Evolutionary conservation across 371 early-diverging fungal genomes (phyloP), one percentile per base, ranked within the genome.

Genomic region (Catenaria anguillulae): DNA sequence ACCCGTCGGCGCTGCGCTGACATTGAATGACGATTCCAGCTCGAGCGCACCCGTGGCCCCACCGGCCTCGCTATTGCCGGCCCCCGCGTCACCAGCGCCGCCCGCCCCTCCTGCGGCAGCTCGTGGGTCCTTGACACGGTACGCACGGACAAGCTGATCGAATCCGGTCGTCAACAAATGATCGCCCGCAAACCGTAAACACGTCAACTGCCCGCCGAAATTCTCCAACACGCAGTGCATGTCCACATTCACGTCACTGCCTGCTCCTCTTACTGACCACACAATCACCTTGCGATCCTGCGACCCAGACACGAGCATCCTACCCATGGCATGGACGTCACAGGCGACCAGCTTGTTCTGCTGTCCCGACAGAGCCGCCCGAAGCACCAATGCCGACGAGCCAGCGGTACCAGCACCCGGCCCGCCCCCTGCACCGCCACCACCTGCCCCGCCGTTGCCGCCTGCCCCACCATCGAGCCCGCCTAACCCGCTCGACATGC

Each of bases 1-100:
- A 0, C 77, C 76, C 0, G 75, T 75, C 1, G 79, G 73, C 29
- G 29, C 50, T 21, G 79, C 82, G 65, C 79, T 79, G 0, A 82
- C 73, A 5, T 0, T 0, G 23, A 45, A n/a, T n/a, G n/a, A n/a
- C n/a, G n/a, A n/a, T n/a, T n/a, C n/a, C n/a, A n/a, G n/a, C n/a
- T n/a, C n/a, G n/a, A n/a, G n/a, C n/a, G n/a, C n/a, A n/a, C n/a
- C n/a, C n/a, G n/a, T n/a, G n/a, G n/a, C n/a, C n/a, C n/a, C n/a
- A n/a, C n/a, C n/a, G n/a, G n/a, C n/a, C n/a, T n/a, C 21, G 46
- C 5, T 23, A 23, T 23, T 6, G 23, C 5, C 46, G 46, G 46
- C 46, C 17, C n/a, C 21, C 46, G 46, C 6, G 46, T 45, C 21
- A n/a, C 46, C 19, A 19, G 23, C 6, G 2, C n/a, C 46, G 46